These are phyloP conservation scores for Rhododendron mucronatum DNA, from an alignment of 148 eudicot species.

Conservation along the genomic window DNA sequence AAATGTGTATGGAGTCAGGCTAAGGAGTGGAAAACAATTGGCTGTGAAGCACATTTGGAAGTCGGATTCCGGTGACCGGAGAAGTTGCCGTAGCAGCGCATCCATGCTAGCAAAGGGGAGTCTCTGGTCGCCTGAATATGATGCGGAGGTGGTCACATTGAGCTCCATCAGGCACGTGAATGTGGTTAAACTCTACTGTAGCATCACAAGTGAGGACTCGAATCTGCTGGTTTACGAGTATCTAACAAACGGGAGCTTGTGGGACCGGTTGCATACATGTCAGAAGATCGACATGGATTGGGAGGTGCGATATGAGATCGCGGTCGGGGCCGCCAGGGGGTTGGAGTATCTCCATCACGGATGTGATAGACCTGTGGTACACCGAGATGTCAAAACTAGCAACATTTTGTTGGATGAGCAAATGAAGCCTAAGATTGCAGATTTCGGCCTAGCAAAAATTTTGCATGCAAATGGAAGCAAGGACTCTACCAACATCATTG, in stretches of 20 bases:
- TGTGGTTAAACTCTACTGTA: slow-evolving; percentile 40
- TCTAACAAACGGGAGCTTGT: slow-evolving; percentile 37
- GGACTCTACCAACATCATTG: slow-evolving; percentile 21
- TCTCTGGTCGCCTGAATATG: slow-evolving; percentile 22
- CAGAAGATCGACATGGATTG: slow-evolving; percentile 29
- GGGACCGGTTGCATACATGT: slow-evolving; percentile 33
- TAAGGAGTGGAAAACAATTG: slow-evolving; percentile 22
- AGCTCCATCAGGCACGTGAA: slow-evolving; percentile 41
- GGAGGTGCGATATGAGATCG: slow-evolving; percentile 30
- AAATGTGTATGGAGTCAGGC: slow-evolving; percentile 23
- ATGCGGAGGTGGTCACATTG: slow-evolving; percentile 35
- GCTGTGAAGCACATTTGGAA: slow-evolving; percentile 43
- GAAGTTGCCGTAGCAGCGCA: slow-evolving; percentile 19
- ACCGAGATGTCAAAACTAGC: slow-evolving; percentile 39
- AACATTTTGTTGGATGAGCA: slow-evolving; percentile 39
- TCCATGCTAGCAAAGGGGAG: slow-evolving; percentile 22
- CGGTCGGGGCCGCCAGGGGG: slow-evolving; percentile 34
- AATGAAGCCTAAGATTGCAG: slow-evolving; percentile 41
- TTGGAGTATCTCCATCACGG: slow-evolving; percentile 42
- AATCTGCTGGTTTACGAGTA: slow-evolving; percentile 39
- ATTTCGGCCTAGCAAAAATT: slow-evolving; percentile 39
- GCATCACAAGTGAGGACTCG: slow-evolving; percentile 36
- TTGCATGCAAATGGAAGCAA: slow-evolving; percentile 16
- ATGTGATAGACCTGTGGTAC: slow-evolving; percentile 28
- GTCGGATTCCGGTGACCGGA: slow-evolving; percentile 18